A percentile compares a stretch with the other conserved stretches of the same genome.
Evolutionary conservation across 2,329 filamentous ascomycete species (phyloP).

Genomic region (Aspergillus neoniger): DNA sequence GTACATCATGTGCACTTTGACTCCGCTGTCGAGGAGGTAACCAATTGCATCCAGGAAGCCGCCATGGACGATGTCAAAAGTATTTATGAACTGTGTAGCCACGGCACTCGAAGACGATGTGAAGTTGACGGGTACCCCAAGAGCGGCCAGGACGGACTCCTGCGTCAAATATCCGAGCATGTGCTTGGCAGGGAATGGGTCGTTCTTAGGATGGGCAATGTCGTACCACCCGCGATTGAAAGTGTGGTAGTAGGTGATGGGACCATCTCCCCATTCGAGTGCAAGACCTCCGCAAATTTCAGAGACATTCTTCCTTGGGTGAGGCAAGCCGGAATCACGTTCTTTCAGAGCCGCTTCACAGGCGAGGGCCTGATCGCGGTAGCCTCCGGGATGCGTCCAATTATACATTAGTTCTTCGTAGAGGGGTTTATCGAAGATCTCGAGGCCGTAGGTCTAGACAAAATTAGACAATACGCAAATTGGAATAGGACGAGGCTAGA

Average conservation of each 20-base stretch:
- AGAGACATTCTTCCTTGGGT: neutral
- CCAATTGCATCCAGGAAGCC: conserved; percentile 25
- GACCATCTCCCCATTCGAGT: neutral
- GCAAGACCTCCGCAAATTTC: neutral
- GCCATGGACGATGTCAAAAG: conserved; percentile 36
- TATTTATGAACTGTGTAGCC: conserved; percentile 43
- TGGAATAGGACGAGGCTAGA: neutral
- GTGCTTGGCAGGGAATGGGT: neutral
- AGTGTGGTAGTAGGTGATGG: neutral
- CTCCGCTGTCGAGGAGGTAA: conserved; percentile 55
- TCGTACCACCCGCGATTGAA: conserved; percentile 1
- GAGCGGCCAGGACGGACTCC: conserved; percentile 53
- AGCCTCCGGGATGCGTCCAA: conserved; percentile 1
- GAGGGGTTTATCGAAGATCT: neutral
- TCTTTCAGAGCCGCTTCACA: neutral
- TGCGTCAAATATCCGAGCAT: conserved; percentile 51
- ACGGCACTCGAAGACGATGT: conserved; percentile 46
- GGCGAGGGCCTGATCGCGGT: neutral
- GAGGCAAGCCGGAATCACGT: neutral
- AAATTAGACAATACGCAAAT: neutral
- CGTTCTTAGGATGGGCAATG: neutral
- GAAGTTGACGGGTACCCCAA: conserved; percentile 61
- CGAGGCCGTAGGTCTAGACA: neutral
- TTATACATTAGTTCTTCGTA: neutral
- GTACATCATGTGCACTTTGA: conserved; percentile 56